Percentiles rank a stretch among this genome's conserved stretches.
These are phyloP conservation scores for Sphagnum magellanicum DNA, from an alignment of 228 moss, liverwort and hornwort species.

Conservation along the genomic window DNA sequence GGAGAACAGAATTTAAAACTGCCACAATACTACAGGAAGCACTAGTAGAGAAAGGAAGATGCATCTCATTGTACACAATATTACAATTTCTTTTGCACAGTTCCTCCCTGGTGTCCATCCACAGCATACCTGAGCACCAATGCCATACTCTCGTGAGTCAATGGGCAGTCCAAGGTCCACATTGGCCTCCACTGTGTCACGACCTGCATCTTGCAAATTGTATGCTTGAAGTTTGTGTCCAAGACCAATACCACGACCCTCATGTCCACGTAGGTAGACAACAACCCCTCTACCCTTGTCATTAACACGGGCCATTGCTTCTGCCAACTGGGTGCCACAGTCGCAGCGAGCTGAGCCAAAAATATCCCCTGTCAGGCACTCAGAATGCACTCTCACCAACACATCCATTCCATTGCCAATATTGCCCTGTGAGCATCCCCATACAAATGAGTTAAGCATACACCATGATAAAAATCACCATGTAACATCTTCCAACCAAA, in stretches of 20 bases:
- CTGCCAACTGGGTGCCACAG: constrained; percentile 84
- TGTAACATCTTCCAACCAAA: no score
- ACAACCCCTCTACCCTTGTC: constrained; percentile 76
- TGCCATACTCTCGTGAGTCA: constrained; percentile 91
- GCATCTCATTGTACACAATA: neutral
- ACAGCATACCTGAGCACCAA: constrained; percentile 79
- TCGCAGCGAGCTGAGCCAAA: constrained; percentile 98
- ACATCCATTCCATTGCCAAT: constrained; percentile 87
- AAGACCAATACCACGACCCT: constrained; percentile 92
- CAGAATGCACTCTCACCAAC: constrained; percentile 92
- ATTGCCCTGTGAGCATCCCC: constrained; percentile 56
- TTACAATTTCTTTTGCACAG: neutral
- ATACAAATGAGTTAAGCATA: no score
- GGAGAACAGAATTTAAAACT: neutral
- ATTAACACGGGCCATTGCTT: constrained; percentile 72
- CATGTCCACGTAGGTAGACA: constrained; percentile 94
- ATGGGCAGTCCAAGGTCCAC: constrained; percentile 85
- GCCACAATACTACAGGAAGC: neutral
- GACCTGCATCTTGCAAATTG: constrained; percentile 90
- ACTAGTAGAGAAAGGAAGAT: neutral
- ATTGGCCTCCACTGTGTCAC: constrained; percentile 95
- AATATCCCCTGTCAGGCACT: constrained; percentile 92
- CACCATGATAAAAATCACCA: no score
- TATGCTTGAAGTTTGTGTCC: constrained; percentile 94
- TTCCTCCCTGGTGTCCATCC: neutral